Conservation (phyloP, 371 early-diverging fungal species). For the Syncephalis plumigaleata region DNA sequence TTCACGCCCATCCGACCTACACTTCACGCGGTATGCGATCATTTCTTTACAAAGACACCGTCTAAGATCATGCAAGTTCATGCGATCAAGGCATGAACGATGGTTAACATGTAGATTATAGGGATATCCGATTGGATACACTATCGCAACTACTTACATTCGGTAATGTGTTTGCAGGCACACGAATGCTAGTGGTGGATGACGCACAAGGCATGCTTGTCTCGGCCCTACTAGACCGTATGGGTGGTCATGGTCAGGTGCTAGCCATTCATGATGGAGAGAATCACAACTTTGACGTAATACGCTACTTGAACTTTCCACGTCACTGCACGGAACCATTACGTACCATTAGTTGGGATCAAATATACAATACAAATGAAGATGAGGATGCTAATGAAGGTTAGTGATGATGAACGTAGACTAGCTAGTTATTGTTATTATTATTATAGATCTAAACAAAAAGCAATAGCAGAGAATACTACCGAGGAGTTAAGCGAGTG, state of each 20-base stretch:
- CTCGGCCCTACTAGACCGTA: constrained; percentile 65
- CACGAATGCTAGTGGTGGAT: constrained; percentile 62
- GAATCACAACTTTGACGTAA: constrained; percentile 48
- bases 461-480: background rate
- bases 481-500: background rate
- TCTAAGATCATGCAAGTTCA: constrained; percentile 47
- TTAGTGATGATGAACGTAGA: background rate
- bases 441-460: background rate
- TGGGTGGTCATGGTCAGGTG: constrained; percentile 47
- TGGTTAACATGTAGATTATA: constrained; percentile 7
- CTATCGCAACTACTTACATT: constrained; percentile 73
- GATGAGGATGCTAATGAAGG: background rate
- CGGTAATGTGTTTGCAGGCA: constrained; percentile 62
- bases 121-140: constrained; percentile 77
- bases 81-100: background rate
- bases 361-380: constrained; percentile 5
- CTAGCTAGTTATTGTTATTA: constrained; percentile 1
- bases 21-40: constrained; percentile 54
- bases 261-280: constrained; percentile 64
- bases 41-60: constrained; percentile 61
- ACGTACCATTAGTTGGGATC: constrained; percentile 47
- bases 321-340: constrained; percentile 27
- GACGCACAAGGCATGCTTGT: constrained; percentile 77
- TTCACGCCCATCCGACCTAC: constrained; percentile 73
- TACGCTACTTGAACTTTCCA: constrained; percentile 64